Evolutionary conservation across 495 filamentous ascomycete genomes (phyloP).

Genomic region (Aspergillus incahuasiensis): DNA sequence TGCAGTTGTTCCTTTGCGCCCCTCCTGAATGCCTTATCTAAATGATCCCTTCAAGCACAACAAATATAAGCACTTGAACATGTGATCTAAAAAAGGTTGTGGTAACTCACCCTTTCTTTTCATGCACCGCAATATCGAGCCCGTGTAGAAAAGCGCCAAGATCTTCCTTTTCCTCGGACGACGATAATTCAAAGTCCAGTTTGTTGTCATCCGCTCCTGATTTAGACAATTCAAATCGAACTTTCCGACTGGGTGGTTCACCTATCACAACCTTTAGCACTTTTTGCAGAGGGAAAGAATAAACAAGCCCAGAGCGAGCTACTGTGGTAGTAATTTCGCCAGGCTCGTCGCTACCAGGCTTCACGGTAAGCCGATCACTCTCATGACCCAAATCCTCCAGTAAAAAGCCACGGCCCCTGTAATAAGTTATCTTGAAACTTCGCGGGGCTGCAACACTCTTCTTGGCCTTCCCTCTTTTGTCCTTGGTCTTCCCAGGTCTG

Average conservation of each 20-base stretch:
- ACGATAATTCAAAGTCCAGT: constrained; percentile 37
- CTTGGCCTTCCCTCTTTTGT: constrained; percentile 8
- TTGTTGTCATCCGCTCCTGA: constrained; percentile 13
- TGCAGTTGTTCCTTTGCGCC: constrained; percentile 8
- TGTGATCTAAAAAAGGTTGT: not conserved
- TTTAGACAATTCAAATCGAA: constrained; percentile 32
- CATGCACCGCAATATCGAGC: constrained; percentile 7
- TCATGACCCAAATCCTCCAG: constrained; percentile 6
- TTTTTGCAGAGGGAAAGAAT: constrained; percentile 18
- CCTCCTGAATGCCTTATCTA: constrained; percentile 35
- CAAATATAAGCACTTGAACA: not conserved
- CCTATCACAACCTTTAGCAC: constrained; percentile 21
- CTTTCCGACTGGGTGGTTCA: constrained; percentile 24
- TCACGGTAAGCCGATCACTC: constrained; percentile 13
- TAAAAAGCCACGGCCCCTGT: constrained; percentile 22
- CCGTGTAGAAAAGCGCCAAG: constrained; percentile 19
- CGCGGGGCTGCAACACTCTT: not conserved
- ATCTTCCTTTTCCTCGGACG: constrained; percentile 10
- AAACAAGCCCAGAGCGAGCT: constrained; percentile 4
- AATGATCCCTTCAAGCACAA: constrained; percentile 22
- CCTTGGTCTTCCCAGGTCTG: constrained; percentile 10
- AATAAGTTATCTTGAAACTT: constrained; percentile 13
- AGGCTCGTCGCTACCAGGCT: not conserved
- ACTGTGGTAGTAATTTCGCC: not conserved
- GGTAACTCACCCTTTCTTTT: constrained; percentile 22